Evolutionary conservation across 805 yeast genomes (phyloP).

Genomic region (Candida multigemmis): DNA sequence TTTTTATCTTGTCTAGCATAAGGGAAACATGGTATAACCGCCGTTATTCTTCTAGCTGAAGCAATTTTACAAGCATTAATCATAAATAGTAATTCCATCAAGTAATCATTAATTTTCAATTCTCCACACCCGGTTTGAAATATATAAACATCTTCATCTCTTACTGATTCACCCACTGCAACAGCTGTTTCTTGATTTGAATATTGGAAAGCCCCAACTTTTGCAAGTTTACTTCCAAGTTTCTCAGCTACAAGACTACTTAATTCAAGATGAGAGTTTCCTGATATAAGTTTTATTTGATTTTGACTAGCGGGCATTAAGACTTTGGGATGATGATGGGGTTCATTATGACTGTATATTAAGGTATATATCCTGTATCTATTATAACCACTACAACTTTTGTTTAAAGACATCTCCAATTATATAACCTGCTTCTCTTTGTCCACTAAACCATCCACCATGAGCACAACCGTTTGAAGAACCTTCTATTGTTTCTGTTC

Average conservation of each 20-base stretch:
- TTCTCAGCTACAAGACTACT: constrained; percentile 62
- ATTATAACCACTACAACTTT: too few relatives aligned
- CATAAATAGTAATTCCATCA: constrained; percentile 67
- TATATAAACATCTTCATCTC: constrained; percentile 79
- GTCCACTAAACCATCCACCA: constrained; percentile 80
- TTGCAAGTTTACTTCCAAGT: constrained; percentile 60
- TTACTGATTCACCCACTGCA: constrained; percentile 64
- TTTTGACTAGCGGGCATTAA: constrained; percentile 24
- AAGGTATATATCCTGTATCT: too few relatives aligned
- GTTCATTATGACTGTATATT: too few relatives aligned
- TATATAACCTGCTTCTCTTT: constrained; percentile 53
- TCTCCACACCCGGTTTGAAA: constrained; percentile 75
- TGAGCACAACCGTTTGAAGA: constrained; percentile 91
- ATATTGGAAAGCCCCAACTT: constrained; percentile 75
- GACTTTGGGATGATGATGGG: too few relatives aligned
- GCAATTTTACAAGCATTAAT: constrained; percentile 79
- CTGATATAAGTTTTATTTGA: constrained; percentile 42
- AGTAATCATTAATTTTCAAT: constrained; percentile 63
- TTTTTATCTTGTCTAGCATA: constrained; percentile 87
- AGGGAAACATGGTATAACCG: constrained; percentile 75
- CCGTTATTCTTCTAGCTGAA: constrained; percentile 75
- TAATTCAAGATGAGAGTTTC: constrained; percentile 78
- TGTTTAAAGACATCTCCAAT: too few relatives aligned
- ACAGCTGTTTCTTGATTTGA: constrained; percentile 87
- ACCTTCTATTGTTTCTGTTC: constrained; percentile 87